These are phyloP conservation scores for Fusarium nygamai DNA, from an alignment of 2,329 filamentous ascomycete species.

Conservation along the genomic window DNA sequence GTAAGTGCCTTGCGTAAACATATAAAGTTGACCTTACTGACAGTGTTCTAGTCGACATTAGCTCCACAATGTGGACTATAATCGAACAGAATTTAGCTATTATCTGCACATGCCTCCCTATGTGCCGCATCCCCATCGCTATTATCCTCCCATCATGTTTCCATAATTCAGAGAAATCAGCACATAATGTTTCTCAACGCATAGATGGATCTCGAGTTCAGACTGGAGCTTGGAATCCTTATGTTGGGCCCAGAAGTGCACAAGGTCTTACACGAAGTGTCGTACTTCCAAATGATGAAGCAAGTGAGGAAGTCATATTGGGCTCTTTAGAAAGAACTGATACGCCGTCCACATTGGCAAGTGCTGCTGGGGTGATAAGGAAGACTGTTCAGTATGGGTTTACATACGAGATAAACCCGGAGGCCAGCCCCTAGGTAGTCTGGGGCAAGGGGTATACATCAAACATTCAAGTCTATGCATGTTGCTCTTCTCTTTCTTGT, in stretches of 20 bases:
- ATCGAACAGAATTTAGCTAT: conserved; percentile 53
- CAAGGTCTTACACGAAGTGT: conserved; percentile 42
- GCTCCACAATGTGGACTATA: conserved; percentile 52
- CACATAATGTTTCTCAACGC: not conserved
- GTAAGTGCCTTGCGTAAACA: conserved; percentile 31
- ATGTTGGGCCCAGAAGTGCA: conserved; percentile 45
- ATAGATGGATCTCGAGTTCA: conserved; percentile 12
- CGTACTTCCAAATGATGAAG: conserved; percentile 42
- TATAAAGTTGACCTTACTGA: not conserved
- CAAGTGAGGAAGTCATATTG: conserved; percentile 51
- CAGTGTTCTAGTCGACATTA: conserved; percentile 44
- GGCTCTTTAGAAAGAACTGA: conserved; percentile 30
- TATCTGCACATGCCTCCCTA: conserved; percentile 52
- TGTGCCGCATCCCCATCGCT: conserved; percentile 53
- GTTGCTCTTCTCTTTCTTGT: not conserved
- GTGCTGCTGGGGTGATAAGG: conserved; percentile 43
- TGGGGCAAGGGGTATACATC: not conserved
- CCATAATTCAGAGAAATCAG: conserved; percentile 18
- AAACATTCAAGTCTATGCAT: not conserved
- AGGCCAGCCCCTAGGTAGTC: conserved; percentile 1
- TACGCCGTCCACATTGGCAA: conserved; percentile 15
- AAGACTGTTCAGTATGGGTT: conserved; percentile 51
- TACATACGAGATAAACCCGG: conserved; percentile 44
- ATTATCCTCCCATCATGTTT: conserved; percentile 51
- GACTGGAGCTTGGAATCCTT: conserved; percentile 46